Percentiles rank a stretch among this genome's conserved stretches.
Conservation (phyloP, 1,139 yeast species). For the Candida sp. region DNA sequence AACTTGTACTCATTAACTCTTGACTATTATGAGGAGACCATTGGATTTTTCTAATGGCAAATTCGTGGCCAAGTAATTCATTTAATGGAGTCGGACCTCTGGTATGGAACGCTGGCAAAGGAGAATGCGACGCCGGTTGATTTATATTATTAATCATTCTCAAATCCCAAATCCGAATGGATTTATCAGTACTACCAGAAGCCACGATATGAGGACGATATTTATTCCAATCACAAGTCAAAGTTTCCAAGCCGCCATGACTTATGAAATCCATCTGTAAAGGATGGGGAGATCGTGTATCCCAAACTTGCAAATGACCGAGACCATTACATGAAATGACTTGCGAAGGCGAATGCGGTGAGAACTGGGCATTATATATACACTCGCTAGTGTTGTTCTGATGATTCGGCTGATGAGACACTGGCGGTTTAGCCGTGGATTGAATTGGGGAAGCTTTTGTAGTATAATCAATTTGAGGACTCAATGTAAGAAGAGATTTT, state of each 20-base stretch:
- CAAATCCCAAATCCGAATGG: slow-evolving; percentile 83
- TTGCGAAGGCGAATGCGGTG: slow-evolving; percentile 79
- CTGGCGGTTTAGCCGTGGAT: slow-evolving; percentile 25
- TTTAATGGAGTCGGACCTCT: slow-evolving; percentile 70
- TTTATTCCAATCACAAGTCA: slow-evolving; percentile 88
- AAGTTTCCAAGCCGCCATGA: slow-evolving; percentile 78
- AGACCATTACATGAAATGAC: slow-evolving; percentile 78
- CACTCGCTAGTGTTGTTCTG: slow-evolving; percentile 43
- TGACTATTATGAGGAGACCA: slow-evolving; percentile 91
- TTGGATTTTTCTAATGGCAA: slow-evolving; percentile 75
- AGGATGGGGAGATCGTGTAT: slow-evolving; percentile 65
- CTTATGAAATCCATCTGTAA: slow-evolving; percentile 62
- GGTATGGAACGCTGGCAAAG: slow-evolving; percentile 41
- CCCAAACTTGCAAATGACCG: slow-evolving; percentile 81
- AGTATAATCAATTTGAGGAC: slow-evolving; percentile 30
- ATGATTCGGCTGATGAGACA: slow-evolving; percentile 29
- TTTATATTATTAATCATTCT: slow-evolving; percentile 57
- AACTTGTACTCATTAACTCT: slow-evolving; percentile 71
- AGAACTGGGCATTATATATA: slow-evolving; percentile 75
- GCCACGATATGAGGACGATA: slow-evolving; percentile 78
- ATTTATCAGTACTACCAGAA: slow-evolving; percentile 86
- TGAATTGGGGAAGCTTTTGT: slow-evolving; percentile 20
- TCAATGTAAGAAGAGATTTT: slow-evolving; percentile 58
- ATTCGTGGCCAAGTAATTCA: slow-evolving; percentile 83
- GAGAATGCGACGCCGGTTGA: slow-evolving; percentile 32